Conservation (phyloP, 805 yeast species). For the Yarrowia keelungensis region DNA sequence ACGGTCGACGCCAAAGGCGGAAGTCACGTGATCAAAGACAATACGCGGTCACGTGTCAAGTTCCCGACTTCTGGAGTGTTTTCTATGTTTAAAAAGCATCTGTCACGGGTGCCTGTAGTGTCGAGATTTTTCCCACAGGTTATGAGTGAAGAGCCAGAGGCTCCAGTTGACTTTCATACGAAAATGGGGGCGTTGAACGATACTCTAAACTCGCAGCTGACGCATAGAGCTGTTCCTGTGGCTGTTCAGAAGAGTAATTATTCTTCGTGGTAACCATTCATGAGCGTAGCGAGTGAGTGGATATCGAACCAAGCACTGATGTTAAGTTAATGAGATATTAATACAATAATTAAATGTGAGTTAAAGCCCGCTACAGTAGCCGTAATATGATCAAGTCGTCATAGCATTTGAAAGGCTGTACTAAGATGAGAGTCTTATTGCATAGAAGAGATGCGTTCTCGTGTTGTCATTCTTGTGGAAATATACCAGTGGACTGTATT, state of each 20-base stretch:
- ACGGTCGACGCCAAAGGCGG: not conserved
- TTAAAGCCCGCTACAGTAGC: too few relatives aligned
- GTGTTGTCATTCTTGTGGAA: too few relatives aligned
- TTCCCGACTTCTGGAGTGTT: not conserved
- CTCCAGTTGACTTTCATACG: not conserved
- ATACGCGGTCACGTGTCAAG: not conserved
- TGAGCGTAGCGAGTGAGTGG: too few relatives aligned
- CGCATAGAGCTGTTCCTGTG: not conserved
- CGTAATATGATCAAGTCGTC: too few relatives aligned
- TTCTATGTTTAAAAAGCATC: not conserved
- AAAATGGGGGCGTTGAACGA: constrained; percentile 13
- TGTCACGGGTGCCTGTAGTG: not conserved
- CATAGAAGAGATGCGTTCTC: too few relatives aligned
- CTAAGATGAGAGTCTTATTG: too few relatives aligned
- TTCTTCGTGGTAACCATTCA: not conserved
- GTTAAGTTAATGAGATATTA: too few relatives aligned
- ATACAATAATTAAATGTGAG: too few relatives aligned
- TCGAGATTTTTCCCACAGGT: not conserved
- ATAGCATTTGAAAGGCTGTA: too few relatives aligned
- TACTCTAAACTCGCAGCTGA: constrained; percentile 13
- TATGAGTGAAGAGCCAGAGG: not conserved
- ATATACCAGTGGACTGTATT: too few relatives aligned
- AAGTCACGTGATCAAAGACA: constrained; percentile 5
- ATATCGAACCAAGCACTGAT: too few relatives aligned
- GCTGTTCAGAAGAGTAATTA: constrained; percentile 9